Percentiles rank a stretch among this genome's conserved stretches.
phyloP scores from a whole-genome alignment of 441 rosid genomes.

The Erysimum pusillum region DNA sequence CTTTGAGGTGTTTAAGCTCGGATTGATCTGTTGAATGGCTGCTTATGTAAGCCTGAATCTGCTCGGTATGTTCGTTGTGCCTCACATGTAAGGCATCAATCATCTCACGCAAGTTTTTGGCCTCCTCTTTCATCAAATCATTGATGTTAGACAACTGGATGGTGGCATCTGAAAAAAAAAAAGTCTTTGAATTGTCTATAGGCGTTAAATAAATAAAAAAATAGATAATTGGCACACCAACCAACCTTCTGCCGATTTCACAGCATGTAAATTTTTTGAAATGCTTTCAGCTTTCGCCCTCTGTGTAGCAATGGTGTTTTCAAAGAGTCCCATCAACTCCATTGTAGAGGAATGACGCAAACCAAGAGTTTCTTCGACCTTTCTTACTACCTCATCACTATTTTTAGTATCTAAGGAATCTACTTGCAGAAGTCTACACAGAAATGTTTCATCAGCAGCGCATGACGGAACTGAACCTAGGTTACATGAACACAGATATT shows the following conservation, averaged over 20 bases:
- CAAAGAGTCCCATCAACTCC: conserved; percentile 77
- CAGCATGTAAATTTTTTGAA: conserved; percentile 55
- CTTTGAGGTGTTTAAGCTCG: conserved; percentile 80
- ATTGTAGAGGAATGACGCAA: conserved; percentile 68
- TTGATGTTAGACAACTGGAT: conserved; percentile 72
- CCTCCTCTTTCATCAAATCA: conserved; percentile 90
- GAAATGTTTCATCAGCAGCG: conserved; percentile 80
- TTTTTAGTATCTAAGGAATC: conserved; percentile 60
- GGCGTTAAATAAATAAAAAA: conserved; percentile 23
- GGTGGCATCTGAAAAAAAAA: conserved; percentile 60
- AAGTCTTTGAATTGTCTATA: conserved; percentile 36
- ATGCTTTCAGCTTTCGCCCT: conserved; percentile 68
- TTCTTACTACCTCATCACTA: conserved; percentile 55
- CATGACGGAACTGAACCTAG: conserved; percentile 82
- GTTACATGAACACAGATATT: conserved; percentile 10
- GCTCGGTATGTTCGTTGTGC: conserved; percentile 67
- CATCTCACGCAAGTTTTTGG: conserved; percentile 62
- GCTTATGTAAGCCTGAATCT: conserved; percentile 59
- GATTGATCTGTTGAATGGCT: conserved; percentile 72
- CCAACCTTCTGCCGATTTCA: conserved; percentile 76
- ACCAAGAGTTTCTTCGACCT: conserved; percentile 72
- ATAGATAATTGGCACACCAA: conserved; percentile 44
- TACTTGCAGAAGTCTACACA: conserved; percentile 78
- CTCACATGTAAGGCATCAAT: conserved; percentile 70
- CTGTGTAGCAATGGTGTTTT: conserved; percentile 71